Evolutionary conservation across 805 yeast genomes (phyloP), one percentile per base, ranked within the genome.

Genomic region (Saturnispora serradocipensis): DNA sequence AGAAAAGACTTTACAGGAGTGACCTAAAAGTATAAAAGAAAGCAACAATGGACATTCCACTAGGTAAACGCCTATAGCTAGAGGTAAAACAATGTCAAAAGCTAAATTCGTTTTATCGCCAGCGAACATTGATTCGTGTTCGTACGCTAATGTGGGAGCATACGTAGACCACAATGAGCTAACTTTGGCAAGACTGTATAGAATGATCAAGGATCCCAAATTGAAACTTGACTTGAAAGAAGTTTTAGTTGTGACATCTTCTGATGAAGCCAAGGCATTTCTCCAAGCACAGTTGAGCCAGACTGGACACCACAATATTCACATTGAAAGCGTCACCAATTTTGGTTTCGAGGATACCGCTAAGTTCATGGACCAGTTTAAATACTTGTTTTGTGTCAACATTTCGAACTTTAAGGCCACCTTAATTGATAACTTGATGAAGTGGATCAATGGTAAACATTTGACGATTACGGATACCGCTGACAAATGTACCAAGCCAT

Each of bases 51-150:
- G 9, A 30, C 34, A 30, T 9, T 13, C 34, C 34, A 13, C 11
- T 10, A 13, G 11, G 15, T 30, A 9, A 25, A 30, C 4, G 13
- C 34, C 15, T 4, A 30, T 30, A 13, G 34, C n/a, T 24, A 24
- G 16, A 5, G 5, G 45, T 11, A 20, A 16, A 27, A 16, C 44
- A 18, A 28, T 9, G 25, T 28, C 16, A 27, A 13, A 8, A 5
- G 28, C 24, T 3, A 27, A 40, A 32, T 47, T 47, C 20, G 25
- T 25, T 15, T 20, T 22, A 18, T 48, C 46, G n/a, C 40, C 42
- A 6, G 50, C 50, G 5, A 32, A 18, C n/a, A 40, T 22, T n/a
- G 46, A 48, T 34, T 30, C 50, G 3, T 48, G 50, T 16, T 11
- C 24, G 6, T 34, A 36, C 27, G 50, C 50, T 13, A 36, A 18